phyloP scores from a whole-genome alignment of 179 eudicot species.

The Sideroxylon spinosum region DNA sequence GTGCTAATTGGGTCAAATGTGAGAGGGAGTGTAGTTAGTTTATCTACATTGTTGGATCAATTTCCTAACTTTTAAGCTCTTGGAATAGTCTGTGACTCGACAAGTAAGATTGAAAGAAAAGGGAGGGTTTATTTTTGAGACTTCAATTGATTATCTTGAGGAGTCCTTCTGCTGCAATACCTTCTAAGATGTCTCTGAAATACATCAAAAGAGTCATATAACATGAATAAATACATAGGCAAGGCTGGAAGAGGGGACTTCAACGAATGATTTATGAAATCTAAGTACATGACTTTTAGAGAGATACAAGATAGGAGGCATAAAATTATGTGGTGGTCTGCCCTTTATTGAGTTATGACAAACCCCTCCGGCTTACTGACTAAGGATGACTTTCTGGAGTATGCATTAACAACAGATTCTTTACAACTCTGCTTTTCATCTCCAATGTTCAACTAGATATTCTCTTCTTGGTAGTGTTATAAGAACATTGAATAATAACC shows the following conservation, averaged over 20 bases:
- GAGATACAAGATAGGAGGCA: not conserved
- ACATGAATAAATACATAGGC: too few relatives aligned
- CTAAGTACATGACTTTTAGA: not conserved
- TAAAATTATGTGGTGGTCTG: not conserved
- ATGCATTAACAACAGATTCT: not conserved
- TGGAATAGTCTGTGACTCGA: too few relatives aligned
- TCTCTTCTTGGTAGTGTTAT: not conserved
- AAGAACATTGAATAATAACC: not conserved
- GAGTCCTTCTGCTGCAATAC: not conserved
- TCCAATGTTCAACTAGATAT: constrained; percentile 4
- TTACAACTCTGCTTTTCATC: not conserved
- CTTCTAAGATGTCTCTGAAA: not conserved
- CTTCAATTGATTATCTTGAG: constrained; percentile 1
- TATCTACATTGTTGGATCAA: too few relatives aligned
- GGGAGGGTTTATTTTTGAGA: not conserved
- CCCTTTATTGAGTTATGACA: not conserved
- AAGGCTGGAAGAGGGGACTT: not conserved
- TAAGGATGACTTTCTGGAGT: not conserved
- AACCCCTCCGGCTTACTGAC: not conserved
- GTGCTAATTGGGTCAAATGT: too few relatives aligned
- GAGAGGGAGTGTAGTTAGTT: too few relatives aligned
- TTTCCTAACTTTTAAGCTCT: too few relatives aligned
- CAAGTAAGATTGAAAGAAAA: not conserved
- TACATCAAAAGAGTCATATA: too few relatives aligned
- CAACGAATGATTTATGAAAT: not conserved